Evolutionary conservation across 805 yeast genomes (phyloP), one percentile per base, ranked within the genome.

Genomic region (Starmera amethionina): DNA sequence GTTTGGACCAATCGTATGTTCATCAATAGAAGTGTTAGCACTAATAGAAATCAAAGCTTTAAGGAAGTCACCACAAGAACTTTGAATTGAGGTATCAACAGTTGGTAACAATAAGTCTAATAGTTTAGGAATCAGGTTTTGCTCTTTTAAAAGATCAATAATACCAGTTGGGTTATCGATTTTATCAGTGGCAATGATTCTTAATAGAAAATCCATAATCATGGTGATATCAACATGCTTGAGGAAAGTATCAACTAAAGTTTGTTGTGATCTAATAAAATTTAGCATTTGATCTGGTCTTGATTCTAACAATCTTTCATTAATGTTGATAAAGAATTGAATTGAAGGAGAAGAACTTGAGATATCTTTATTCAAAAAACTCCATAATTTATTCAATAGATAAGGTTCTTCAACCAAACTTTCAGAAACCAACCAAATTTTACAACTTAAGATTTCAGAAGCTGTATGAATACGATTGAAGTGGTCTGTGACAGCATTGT

Each of bases 1-100:
- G 54, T 93, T 93, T 4, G 98, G 98, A 0, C 98, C 98, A 39
- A 93, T 86, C 8, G 95, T 82, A 37, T 93, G 81, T 36, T 65
- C 71, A 44, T 67, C 70, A 35, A 87, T 78, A 46, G 85, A 89
- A 2, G 84, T 87, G 56, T 90, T 93, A 5, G 97, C 95, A n/a
- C 96, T 85, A 27, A 93, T 85, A 6, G 96, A 84, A 32, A 93
- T 84, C 48, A 93, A 72, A 0, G 96, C 95, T 59, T 93, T 93
- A 38, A 93, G 65, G 55, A 93, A 93, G 59, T 93, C 98, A 25
- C 96, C 93, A 3, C 93, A 88, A 7, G 96, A 90, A 3, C 93
- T 79, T 58, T 90, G 97, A 39, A 79, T 75, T 34, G 82, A 77
- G 5, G 88, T 63, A 27, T 56, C 54, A 27, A 72, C 67, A 12